Conservation (phyloP, 192 early-diverging fungal genomes). For the Oehlia diaphana region DNA sequence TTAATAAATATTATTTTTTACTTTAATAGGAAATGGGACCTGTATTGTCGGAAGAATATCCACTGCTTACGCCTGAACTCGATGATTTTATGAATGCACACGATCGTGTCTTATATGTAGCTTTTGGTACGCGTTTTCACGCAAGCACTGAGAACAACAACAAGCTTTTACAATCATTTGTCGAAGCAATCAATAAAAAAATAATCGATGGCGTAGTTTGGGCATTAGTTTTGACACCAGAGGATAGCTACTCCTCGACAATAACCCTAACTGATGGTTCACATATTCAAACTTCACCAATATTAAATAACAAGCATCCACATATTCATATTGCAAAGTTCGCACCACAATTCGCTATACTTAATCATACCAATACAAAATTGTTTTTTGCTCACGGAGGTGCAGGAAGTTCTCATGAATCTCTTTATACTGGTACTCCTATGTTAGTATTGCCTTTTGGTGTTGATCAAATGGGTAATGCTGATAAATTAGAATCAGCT, state of each 20-base stretch:
- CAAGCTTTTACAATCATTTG: constrained; percentile 31
- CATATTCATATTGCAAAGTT: constrained; percentile 25
- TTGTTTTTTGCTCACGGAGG: not conserved
- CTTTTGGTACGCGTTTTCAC: constrained; percentile 33
- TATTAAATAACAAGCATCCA: constrained; percentile 13
- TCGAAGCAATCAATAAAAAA: constrained; percentile 29
- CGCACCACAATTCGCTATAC: constrained; percentile 37
- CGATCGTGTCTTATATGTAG: constrained; percentile 27
- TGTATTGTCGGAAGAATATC: constrained; percentile 31
- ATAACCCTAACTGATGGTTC: not conserved
- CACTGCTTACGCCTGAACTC: not conserved
- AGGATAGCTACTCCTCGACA: not conserved
- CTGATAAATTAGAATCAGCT: no score
- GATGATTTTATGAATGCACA: constrained; percentile 29
- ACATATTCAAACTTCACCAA: not conserved
- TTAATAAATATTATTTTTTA: not conserved
- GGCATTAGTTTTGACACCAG: constrained; percentile 1
- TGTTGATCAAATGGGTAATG: no score
- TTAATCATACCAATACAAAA: constrained; percentile 30
- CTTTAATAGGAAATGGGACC: constrained; percentile 35
- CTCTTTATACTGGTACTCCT: constrained; percentile 18
- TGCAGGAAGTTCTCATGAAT: no score
- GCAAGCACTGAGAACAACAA: not conserved
- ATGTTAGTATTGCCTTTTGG: no score
- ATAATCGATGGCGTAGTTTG: constrained; percentile 39